Evolutionary conservation across 495 filamentous ascomycete genomes (phyloP).

Genomic region (Neurospora tetrasperma): DNA sequence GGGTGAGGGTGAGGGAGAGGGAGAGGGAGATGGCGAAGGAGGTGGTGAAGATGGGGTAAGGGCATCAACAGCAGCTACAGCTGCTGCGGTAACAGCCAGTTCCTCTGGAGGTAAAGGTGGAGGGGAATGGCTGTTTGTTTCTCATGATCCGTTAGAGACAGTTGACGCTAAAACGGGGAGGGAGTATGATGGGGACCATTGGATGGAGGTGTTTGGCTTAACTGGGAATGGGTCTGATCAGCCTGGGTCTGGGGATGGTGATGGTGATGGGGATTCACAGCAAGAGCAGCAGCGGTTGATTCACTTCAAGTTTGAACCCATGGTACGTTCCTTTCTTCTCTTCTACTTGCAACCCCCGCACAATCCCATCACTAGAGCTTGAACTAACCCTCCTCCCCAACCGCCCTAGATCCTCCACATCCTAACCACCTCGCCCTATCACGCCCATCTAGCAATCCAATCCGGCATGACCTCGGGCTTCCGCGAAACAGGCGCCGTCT

Average conservation of each 20-base stretch:
- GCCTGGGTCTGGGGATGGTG: slow-evolving; percentile 3
- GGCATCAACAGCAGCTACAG: neutral
- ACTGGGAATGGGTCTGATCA: neutral
- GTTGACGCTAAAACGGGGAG: neutral
- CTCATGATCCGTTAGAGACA: slow-evolving; percentile 58
- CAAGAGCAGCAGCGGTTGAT: slow-evolving; percentile 45
- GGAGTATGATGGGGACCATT: slow-evolving; percentile 7
- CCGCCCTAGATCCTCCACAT: slow-evolving; percentile 71
- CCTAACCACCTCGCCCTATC: slow-evolving; percentile 56
- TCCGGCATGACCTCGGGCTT: slow-evolving; percentile 75
- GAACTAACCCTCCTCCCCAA: neutral
- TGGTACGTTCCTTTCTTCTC: slow-evolving; percentile 48
- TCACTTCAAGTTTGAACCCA: slow-evolving; percentile 88
- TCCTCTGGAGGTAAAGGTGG: slow-evolving; percentile 68
- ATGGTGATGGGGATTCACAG: neutral
- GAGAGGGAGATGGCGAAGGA: slow-evolving; percentile 1
- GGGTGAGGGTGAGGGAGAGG: neutral
- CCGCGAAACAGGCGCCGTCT: slow-evolving; percentile 72
- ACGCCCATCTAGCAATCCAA: slow-evolving; percentile 61
- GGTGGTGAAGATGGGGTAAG: neutral
- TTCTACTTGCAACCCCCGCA: neutral
- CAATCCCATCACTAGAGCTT: too few species aligned
- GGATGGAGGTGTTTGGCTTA: slow-evolving; percentile 5
- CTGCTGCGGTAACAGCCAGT: slow-evolving; percentile 19
- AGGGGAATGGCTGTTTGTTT: slow-evolving; percentile 78